phyloP scores from a whole-genome alignment of 225 moss, liverwort and hornwort genomes.

The Pseudisothecium myosuroides region DNA sequence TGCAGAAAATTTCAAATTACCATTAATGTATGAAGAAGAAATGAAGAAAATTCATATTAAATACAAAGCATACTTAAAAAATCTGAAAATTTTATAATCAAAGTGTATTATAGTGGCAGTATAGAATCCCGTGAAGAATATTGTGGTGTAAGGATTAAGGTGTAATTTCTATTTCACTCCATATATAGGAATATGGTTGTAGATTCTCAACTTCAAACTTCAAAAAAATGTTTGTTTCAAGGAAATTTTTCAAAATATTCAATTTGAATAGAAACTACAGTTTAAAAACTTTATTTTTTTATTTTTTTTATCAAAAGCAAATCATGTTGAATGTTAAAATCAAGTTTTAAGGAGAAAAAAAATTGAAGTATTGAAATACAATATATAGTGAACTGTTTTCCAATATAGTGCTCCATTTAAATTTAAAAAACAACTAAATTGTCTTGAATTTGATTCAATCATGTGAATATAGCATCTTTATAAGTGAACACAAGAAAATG shows the following conservation, averaged over 20 bases:
- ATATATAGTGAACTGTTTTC: neutral
- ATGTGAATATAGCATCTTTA: neutral
- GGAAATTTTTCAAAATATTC: neutral
- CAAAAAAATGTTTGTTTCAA: neutral
- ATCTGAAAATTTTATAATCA: neutral
- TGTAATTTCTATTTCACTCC: accelerated
- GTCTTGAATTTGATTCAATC: neutral
- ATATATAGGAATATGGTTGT: neutral
- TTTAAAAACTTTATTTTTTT: neutral
- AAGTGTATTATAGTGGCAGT: neutral
- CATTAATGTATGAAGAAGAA: no score
- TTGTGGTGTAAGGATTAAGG: neutral
- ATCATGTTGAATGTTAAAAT: no score
- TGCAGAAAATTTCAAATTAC: no score
- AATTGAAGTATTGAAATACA: neutral
- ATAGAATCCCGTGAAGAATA: no score
- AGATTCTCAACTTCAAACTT: neutral
- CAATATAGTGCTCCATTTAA: neutral
- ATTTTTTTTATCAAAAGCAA: no score
- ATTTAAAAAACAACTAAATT: neutral
- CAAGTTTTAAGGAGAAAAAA: no score
- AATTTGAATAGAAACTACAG: neutral
- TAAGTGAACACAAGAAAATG: neutral
- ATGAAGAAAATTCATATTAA: no score
- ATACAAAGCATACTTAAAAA: neutral